phyloP scores from a whole-genome alignment of 1,284 basidiomycete species.

The Leccinum angustisporum region DNA sequence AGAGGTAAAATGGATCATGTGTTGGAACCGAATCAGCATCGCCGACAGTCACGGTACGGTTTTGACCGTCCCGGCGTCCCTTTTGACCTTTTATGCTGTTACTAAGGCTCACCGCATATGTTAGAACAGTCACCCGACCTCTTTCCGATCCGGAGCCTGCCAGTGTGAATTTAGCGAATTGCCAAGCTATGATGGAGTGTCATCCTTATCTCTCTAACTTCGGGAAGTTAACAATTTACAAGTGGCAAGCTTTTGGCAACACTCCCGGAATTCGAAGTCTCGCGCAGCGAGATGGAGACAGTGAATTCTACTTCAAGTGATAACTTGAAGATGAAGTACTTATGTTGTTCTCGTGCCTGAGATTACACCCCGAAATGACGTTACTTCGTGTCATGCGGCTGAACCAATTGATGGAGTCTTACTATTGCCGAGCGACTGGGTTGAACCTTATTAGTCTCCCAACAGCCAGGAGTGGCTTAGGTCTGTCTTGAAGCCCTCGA shows the following conservation, averaged over 20 bases:
- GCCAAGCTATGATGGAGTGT: not conserved
- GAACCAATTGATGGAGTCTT: not conserved
- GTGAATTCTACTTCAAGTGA: not conserved
- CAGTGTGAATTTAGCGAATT: not conserved
- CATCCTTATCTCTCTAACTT: not conserved
- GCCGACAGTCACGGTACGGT: too few relatives aligned
- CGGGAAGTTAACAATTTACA: not conserved
- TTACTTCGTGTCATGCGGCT: not conserved
- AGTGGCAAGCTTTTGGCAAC: not conserved
- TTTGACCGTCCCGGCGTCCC: too few relatives aligned
- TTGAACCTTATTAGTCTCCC: not conserved
- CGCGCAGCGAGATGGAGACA: not conserved
- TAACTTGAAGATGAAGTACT: not conserved
- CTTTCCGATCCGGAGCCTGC: not conserved
- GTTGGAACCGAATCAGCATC: too few relatives aligned
- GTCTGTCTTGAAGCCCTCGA: not conserved
- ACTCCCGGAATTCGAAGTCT: not conserved
- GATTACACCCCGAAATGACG: not conserved
- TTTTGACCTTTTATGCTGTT: not conserved
- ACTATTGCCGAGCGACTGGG: not conserved
- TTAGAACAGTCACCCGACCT: not conserved
- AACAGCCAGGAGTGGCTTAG: not conserved
- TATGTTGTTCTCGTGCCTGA: not conserved
- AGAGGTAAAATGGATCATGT: too few relatives aligned
- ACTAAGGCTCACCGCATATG: too few relatives aligned